Conservation (phyloP, 2,329 filamentous ascomycete genomes). For the Clathrospora elynae region DNA sequence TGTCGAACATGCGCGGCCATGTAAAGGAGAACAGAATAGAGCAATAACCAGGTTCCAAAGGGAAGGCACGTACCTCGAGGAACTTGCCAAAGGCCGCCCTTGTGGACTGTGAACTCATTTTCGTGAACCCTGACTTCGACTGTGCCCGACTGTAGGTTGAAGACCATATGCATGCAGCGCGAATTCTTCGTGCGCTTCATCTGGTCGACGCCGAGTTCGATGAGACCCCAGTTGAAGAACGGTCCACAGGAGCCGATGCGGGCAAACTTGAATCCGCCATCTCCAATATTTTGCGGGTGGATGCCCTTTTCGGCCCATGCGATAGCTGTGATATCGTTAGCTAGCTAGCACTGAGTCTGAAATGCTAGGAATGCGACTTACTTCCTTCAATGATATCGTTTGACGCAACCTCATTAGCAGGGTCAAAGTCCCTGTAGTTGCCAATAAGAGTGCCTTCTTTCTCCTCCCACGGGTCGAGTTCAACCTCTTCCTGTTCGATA, state of each 20-base stretch:
- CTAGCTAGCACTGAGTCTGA: not conserved
- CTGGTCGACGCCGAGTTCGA: slow-evolving; percentile 82
- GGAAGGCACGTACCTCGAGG: slow-evolving; percentile 76
- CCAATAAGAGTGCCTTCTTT: slow-evolving; percentile 68
- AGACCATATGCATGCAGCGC: slow-evolving; percentile 94
- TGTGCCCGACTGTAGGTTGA: slow-evolving; percentile 84
- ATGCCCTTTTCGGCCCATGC: slow-evolving; percentile 65
- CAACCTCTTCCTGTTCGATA: slow-evolving; percentile 60
- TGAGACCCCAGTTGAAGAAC: slow-evolving; percentile 88
- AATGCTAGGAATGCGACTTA: slow-evolving; percentile 27
- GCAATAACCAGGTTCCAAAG: slow-evolving; percentile 11
- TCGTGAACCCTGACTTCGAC: slow-evolving; percentile 80
- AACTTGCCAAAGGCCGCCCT: slow-evolving; percentile 91
- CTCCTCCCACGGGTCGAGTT: slow-evolving; percentile 72
- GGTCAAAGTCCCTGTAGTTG: slow-evolving; percentile 68
- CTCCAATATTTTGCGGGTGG: slow-evolving; percentile 62
- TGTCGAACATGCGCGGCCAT: not conserved
- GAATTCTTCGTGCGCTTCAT: slow-evolving; percentile 91
- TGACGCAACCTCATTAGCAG: slow-evolving; percentile 61
- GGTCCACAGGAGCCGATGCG: slow-evolving; percentile 67
- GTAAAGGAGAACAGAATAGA: not conserved
- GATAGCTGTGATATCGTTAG: slow-evolving; percentile 55
- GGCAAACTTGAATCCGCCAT: slow-evolving; percentile 80
- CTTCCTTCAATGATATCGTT: slow-evolving; percentile 57
- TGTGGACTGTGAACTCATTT: slow-evolving; percentile 78